Conservation (phyloP, 2,329 filamentous ascomycete genomes). For the Sporothrix variecibatus region DNA sequence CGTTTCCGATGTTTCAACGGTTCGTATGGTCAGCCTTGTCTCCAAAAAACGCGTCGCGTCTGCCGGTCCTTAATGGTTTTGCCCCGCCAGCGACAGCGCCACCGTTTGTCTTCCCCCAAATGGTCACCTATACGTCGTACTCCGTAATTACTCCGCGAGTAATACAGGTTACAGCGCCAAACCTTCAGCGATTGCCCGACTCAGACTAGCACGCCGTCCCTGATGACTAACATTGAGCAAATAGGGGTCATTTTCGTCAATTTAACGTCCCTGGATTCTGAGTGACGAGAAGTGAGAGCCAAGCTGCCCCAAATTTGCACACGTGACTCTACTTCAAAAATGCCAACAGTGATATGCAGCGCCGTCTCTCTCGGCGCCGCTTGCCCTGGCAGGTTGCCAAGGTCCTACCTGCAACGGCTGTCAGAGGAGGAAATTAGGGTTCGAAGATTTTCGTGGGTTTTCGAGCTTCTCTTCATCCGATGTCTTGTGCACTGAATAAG, state of each 20-base stretch:
- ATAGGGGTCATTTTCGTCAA: neutral
- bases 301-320: neutral
- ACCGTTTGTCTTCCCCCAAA: neutral
- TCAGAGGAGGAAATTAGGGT: constrained; percentile 6
- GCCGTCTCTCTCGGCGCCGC: neutral
- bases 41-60: constrained; percentile 23
- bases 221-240: neutral
- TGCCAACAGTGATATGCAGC: neutral
- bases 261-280: neutral
- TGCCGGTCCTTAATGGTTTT: neutral
- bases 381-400: neutral
- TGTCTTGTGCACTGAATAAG: neutral
- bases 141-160: no score
- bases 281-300: neutral
- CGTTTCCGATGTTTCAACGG: neutral
- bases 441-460: no score
- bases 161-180: neutral
- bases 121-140: neutral
- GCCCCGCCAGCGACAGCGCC: constrained; percentile 14
- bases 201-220: neutral
- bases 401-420: constrained; percentile 10
- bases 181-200: neutral
- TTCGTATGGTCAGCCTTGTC: constrained; percentile 1
- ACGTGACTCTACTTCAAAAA: neutral
- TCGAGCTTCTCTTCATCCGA: neutral